Evolutionary conservation across 108 stramenopile species (phyloP).

Genomic region (Cylindrotheca fusiformis): DNA sequence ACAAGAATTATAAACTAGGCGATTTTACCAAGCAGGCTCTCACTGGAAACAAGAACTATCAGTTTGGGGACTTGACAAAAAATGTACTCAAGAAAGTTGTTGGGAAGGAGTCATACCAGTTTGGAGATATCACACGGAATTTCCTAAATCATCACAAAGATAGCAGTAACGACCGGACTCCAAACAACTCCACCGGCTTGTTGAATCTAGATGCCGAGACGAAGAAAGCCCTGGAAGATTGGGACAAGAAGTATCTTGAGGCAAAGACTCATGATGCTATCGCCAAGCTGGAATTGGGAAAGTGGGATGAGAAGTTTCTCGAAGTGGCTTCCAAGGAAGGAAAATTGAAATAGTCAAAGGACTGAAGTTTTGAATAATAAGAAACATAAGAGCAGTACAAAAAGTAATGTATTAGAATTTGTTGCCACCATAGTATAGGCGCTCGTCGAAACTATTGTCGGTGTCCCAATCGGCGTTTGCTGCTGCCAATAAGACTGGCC

Average conservation of each 20-base stretch:
- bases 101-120: slow-evolving; percentile 62
- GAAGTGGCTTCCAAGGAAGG: no score
- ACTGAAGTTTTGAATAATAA: no score
- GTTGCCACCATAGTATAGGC: slow-evolving; percentile 5
- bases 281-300: background rate
- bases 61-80: slow-evolving; percentile 24
- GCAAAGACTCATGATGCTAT: background rate
- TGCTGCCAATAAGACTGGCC: slow-evolving; percentile 48
- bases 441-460: slow-evolving; percentile 20
- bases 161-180: background rate
- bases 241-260: background rate
- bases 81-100: slow-evolving; percentile 32
- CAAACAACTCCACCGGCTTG: background rate
- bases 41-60: slow-evolving; percentile 15
- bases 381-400: no score
- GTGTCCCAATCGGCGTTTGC: slow-evolving; percentile 25
- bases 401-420: no score
- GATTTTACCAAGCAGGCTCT: slow-evolving; percentile 25
- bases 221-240: background rate
- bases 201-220: background rate
- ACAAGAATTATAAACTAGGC: slow-evolving; percentile 26
- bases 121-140: slow-evolving; percentile 78
- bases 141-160: background rate
- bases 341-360: no score
- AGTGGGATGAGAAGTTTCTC: slow-evolving; percentile 16